Conservation (phyloP, 305 asterid genomes). For the Solanum chacoense region DNA sequence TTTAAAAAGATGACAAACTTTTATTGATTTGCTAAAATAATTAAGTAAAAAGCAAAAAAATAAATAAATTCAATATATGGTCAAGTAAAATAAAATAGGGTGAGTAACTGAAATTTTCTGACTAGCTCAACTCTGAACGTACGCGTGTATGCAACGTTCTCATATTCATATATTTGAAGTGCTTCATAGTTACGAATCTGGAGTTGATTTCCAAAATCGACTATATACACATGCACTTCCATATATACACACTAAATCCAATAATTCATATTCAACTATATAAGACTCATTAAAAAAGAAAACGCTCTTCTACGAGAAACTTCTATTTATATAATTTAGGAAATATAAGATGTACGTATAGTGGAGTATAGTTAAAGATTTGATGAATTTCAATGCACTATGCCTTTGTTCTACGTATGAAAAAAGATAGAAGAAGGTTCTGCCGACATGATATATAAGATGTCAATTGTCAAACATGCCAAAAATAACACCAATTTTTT, state of each 20-base stretch:
- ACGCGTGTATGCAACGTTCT: neutral
- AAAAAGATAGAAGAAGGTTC: neutral
- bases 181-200: neutral
- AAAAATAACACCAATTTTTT: neutral
- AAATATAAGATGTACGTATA: neutral
- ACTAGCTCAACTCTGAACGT: accelerated
- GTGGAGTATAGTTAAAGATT: neutral
- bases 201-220: neutral
- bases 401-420: neutral
- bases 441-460: neutral
- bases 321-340: neutral
- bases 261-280: neutral
- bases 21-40: neutral
- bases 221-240: neutral
- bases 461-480: neutral
- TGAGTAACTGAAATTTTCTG: neutral
- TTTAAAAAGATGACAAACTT: neutral
- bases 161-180: neutral
- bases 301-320: neutral
- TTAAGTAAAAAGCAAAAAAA: neutral
- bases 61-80: no score
- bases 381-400: neutral
- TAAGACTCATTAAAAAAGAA: neutral
- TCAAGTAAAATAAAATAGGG: neutral
- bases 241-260: neutral